Base-by-base conservation (phyloP, 495 filamentous ascomycete genomes). In the Aspergillus leporis region DNA sequence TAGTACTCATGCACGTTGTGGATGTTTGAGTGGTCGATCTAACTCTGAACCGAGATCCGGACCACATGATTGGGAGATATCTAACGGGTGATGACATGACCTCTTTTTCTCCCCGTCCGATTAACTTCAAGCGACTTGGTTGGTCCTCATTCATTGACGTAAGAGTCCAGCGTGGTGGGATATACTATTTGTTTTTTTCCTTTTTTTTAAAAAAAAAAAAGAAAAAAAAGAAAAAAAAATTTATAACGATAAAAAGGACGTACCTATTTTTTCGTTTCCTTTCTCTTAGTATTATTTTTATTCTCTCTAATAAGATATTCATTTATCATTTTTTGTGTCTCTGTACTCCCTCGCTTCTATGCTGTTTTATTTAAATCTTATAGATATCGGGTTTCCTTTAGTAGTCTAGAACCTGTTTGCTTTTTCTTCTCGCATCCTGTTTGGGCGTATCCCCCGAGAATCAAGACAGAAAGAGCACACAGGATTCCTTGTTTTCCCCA, bases 1-100 rank as follows among this genome's bases (percentile, higher is more conserved):
- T 40, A n/a, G n/a, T n/a, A 46, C 40, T 41, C 53, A 49, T 53
- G 59, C 48, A 56, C 54, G 48, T 53, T 62, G 55, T 40, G 51
- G 51, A 47, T 36, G 54, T 54, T 8, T 23, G 32, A 48, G 47
- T n/a, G 43, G 52, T 32, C 46, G 58, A 60, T 60, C 51, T 47
- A 61, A 36, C 38, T 49, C 50, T 50, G 52, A 56, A 32, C 58
- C 53, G 61, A 63, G 61, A 63, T 63, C 56, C 56, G 51, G 56
- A 50, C 52, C 51, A 58, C 51, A 63, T 59, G 60, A 62, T 57
- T 62, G 51, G 40, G 41, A 53, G 51, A 58, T 34, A 43, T 38
- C 28, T 36, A 59, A 47, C 56, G 48, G 28, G 51, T 21, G 49
- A 38, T 21, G 22, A 19, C 41, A 50, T 55, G 23, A 22, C 21